Evolutionary conservation across 1,139 yeast genomes (phyloP), one percentile per base, ranked within the genome.

Genomic region (Kodamaea suecica): DNA sequence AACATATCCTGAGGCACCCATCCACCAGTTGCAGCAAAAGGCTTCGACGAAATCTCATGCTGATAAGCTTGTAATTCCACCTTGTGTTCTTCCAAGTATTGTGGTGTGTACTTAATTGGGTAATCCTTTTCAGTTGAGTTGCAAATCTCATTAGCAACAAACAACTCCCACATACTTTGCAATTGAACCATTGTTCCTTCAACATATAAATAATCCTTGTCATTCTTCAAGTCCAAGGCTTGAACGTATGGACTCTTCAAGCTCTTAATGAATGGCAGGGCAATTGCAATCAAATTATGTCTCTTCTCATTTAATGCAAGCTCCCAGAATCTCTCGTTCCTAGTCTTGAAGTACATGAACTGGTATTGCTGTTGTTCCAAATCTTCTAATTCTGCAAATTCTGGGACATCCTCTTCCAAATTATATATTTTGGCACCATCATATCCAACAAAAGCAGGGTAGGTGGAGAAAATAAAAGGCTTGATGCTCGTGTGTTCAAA

Each of bases 1-100:
- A 90, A 88, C 83, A 87, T 77, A 53, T 87, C 95, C 55, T 86
- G 95, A 17, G 97, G 96, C 39, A 92, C 75, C 96, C 97, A 90
- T 4, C 96, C 96, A 39, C 86, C 84, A 25, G 97, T 85, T 33
- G 94, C 94, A 24, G 86, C 81, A 59, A 88, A 88, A 31, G 97
- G 97, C 37, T 80, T 75, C 5, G 79, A 69, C 25, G 82, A 73
- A 33, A 84, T 63, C 45, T 76, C 79, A 45, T 75, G 63, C 57
- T 85, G 92, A 63, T 86, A 83, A 29, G 70, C 75, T 42, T 76
- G 80, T 49, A 86, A 70, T 20, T 74, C 76, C 19, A 63, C 53
- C 38, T 77, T 78, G 52, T 82, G 84, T 33, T 67, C 61, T 39
- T 76, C 76, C 37, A 78, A 55, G 44, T 75, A 78, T 33, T 70